These are phyloP conservation scores for Diversispora eburnea DNA, from an alignment of 192 early-diverging fungal species.

Conservation along the genomic window DNA sequence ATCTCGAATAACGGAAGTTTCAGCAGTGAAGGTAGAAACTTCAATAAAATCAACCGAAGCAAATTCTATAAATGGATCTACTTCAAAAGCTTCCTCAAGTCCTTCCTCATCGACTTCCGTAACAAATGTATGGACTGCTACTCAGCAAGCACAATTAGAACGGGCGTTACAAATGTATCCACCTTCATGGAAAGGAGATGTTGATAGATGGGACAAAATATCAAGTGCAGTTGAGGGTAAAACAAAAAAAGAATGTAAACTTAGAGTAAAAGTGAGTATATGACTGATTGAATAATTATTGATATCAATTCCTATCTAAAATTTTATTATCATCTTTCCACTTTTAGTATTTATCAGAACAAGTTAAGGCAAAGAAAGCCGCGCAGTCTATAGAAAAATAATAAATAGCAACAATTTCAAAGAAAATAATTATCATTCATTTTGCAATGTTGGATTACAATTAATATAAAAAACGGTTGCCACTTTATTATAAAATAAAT, in stretches of 20 bases:
- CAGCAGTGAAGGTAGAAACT: background rate
- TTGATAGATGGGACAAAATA: constrained; percentile 66
- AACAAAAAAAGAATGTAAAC: constrained; percentile 63
- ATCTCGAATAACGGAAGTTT: too few relatives aligned
- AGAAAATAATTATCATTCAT: too few relatives aligned
- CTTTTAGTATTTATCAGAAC: constrained; percentile 44
- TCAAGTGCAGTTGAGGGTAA: constrained; percentile 53
- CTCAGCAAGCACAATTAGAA: constrained; percentile 54
- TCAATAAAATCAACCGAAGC: background rate
- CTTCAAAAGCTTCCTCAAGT: background rate
- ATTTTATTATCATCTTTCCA: background rate
- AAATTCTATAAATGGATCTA: background rate
- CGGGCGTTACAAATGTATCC: constrained; percentile 57
- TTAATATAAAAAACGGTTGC: too few relatives aligned
- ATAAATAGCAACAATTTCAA: too few relatives aligned
- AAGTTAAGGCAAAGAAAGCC: constrained; percentile 46
- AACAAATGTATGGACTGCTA: constrained; percentile 46
- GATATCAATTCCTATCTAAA: background rate
- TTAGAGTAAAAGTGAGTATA: constrained; percentile 51
- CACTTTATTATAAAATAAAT: too few relatives aligned
- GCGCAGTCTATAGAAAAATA: constrained; percentile 3
- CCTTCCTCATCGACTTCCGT: constrained; percentile 15
- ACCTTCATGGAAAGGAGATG: constrained; percentile 50
- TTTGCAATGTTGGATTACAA: too few relatives aligned
- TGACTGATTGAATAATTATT: background rate